Conservation (phyloP, 2,329 filamentous ascomycete species). For the Corinectria fuckeliana region DNA sequence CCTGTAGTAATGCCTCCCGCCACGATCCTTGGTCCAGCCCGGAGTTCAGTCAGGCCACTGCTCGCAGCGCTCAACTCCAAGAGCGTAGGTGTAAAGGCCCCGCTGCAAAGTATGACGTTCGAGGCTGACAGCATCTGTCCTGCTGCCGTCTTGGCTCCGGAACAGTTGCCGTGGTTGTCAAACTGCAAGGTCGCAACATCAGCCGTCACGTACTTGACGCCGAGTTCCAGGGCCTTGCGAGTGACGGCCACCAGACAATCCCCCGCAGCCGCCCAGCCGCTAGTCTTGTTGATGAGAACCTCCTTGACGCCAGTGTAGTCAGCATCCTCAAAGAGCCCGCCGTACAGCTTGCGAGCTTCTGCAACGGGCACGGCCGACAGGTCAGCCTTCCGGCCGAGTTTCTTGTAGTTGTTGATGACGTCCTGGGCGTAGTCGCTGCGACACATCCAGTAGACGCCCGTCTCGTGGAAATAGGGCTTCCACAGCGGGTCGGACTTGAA, state of each 20-base stretch:
- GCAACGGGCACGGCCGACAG: slow-evolving; percentile 53
- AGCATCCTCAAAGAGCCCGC: slow-evolving; percentile 64
- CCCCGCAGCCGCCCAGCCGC: slow-evolving; percentile 69
- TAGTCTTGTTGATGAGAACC: slow-evolving; percentile 65
- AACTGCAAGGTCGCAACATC: slow-evolving; percentile 58
- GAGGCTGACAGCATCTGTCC: slow-evolving; percentile 55
- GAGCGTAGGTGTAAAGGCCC: slow-evolving; percentile 64
- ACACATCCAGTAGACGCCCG: slow-evolving; percentile 64
- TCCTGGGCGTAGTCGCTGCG: slow-evolving; percentile 56
- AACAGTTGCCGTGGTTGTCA: slow-evolving; percentile 50
- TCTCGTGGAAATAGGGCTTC: slow-evolving; percentile 63
- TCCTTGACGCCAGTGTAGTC: slow-evolving; percentile 66
- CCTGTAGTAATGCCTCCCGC: slow-evolving; percentile 67
- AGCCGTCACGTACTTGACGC: slow-evolving; percentile 64
- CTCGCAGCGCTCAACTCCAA: slow-evolving; percentile 57
- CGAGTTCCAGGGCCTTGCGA: slow-evolving; percentile 56
- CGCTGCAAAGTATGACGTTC: slow-evolving; percentile 61
- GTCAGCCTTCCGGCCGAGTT: slow-evolving; percentile 48
- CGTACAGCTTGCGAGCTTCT: slow-evolving; percentile 57
- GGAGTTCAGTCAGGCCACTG: slow-evolving; percentile 55
- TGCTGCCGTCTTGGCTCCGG: slow-evolving; percentile 55
- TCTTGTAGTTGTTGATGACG: slow-evolving; percentile 60
- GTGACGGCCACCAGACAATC: slow-evolving; percentile 63
- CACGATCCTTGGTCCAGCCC: slow-evolving; percentile 60
- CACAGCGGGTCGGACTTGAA: slow-evolving; percentile 66